Conservation (phyloP, 2,329 filamentous ascomycete species). For the Verticillium alfalfae region DNA sequence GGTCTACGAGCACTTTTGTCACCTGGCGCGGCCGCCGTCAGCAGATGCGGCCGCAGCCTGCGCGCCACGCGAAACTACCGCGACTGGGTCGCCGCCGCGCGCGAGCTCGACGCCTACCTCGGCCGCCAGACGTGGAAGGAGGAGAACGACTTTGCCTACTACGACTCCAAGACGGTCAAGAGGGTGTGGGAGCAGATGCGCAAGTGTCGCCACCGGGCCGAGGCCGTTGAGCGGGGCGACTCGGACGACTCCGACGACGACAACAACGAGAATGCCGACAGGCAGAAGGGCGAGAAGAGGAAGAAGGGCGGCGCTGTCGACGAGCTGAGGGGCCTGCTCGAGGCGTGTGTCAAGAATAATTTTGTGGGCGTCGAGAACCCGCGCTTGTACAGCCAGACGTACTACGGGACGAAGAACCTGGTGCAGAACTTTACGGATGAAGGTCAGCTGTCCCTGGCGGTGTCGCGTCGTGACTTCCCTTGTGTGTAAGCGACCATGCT, state of each 20-base stretch:
- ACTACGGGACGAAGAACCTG: constrained; percentile 93
- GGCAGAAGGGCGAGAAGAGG: constrained; percentile 16
- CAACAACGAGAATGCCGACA: constrained; percentile 25
- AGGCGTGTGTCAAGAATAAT: constrained; percentile 95
- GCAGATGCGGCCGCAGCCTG: constrained; percentile 65
- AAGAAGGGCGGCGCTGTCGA: constrained; percentile 53
- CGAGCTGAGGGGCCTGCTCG: constrained; percentile 70
- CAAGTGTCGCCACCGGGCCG: constrained; percentile 55
- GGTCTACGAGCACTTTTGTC: constrained; percentile 84
- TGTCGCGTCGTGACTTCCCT: not conserved
- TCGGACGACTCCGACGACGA: constrained; percentile 11
- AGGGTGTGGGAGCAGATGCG: constrained; percentile 72
- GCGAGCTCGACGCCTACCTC: constrained; percentile 72
- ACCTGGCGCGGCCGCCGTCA: constrained; percentile 82
- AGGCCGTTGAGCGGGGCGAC: constrained; percentile 36
- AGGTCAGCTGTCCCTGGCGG: constrained; percentile 34
- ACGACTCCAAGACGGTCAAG: constrained; percentile 79
- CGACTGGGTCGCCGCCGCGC: constrained; percentile 78
- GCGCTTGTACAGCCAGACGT: constrained; percentile 92
- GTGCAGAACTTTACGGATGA: constrained; percentile 90
- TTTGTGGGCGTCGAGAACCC: constrained; percentile 94
- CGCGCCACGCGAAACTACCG: constrained; percentile 68
- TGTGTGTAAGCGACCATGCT: constrained; percentile 3
- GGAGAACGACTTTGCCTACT: constrained; percentile 74
- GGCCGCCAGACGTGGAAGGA: constrained; percentile 78